phyloP scores from a whole-genome alignment of 2,329 filamentous ascomycete species.

The Monosporascus sp. region DNA sequence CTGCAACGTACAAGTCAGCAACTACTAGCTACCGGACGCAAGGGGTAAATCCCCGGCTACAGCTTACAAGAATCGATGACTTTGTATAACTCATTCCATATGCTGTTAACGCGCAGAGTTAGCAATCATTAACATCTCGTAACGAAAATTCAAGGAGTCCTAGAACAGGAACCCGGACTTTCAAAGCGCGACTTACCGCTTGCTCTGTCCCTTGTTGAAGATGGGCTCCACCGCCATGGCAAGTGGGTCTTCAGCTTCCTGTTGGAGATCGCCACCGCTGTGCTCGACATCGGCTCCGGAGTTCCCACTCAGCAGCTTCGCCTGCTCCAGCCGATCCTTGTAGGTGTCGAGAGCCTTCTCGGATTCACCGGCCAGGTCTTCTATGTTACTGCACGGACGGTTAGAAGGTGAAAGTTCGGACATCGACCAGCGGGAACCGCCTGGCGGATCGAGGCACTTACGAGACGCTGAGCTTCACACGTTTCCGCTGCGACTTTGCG shows the following conservation, averaged over 20 bases:
- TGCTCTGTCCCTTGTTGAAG: conserved; percentile 83
- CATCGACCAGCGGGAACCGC: background rate
- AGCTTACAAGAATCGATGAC: conserved; percentile 26
- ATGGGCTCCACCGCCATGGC: conserved; percentile 74
- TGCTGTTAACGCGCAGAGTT: conserved; percentile 56
- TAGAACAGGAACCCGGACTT: no score
- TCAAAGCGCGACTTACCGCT: conserved; percentile 23
- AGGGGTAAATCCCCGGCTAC: background rate
- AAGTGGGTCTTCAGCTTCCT: conserved; percentile 39
- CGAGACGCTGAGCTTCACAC: conserved; percentile 77
- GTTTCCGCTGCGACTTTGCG: conserved; percentile 86
- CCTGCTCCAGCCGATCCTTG: conserved; percentile 73
- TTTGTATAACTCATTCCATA: conserved; percentile 82
- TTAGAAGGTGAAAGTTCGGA: background rate
- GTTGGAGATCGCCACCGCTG: conserved; percentile 27
- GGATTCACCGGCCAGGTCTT: conserved; percentile 75
- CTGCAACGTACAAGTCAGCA: conserved; percentile 71
- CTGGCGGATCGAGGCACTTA: background rate
- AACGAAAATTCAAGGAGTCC: no score
- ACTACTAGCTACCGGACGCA: background rate
- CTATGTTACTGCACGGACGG: conserved; percentile 54
- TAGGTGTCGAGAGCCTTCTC: conserved; percentile 78
- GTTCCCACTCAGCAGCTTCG: conserved; percentile 67
- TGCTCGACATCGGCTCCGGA: conserved; percentile 49
- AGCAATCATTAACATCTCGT: background rate